A percentile compares a stretch with the other conserved stretches of the same genome.
Evolutionary conservation across 2,329 filamentous ascomycete genomes (phyloP).

Genomic region (Chaetothyriales sp.): DNA sequence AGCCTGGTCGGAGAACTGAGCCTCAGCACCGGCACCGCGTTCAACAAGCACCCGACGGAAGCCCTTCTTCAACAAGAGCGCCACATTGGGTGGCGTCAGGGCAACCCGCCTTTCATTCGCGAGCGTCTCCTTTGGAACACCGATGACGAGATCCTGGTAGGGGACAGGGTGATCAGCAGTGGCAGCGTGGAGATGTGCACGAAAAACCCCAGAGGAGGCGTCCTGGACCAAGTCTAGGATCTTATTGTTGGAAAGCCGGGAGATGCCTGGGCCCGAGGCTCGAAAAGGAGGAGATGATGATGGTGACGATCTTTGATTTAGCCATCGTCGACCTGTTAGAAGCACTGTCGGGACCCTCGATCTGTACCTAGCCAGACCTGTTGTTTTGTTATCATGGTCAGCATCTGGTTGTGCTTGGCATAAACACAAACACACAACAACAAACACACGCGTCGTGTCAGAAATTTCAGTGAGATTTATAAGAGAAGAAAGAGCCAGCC

Average conservation of each 20-base stretch:
- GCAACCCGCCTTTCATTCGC: conserved; percentile 69
- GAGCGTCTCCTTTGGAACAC: conserved; percentile 65
- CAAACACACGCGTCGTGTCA: background rate
- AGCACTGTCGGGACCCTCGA: background rate
- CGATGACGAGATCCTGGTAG: conserved; percentile 59
- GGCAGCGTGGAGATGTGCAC: background rate
- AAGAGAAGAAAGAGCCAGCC: background rate
- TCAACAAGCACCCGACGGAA: conserved; percentile 65
- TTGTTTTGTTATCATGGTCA: background rate
- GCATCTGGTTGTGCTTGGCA: background rate
- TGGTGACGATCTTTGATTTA: background rate
- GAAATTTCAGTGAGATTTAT: background rate
- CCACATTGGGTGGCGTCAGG: conserved; percentile 69
- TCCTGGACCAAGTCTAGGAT: background rate
- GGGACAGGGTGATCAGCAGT: conserved; percentile 28
- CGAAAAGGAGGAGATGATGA: too few species aligned
- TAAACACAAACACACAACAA: background rate
- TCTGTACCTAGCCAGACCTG: background rate
- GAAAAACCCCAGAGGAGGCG: background rate
- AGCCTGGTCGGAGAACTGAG: conserved; percentile 61
- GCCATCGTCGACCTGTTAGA: background rate
- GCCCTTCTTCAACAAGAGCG: conserved; percentile 70
- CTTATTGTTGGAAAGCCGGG: background rate
- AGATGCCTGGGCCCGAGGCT: background rate
- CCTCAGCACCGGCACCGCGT: conserved; percentile 60